A percentile compares a stretch with the other conserved stretches of the same genome.
phyloP scores from a whole-genome alignment of 495 filamentous ascomycete species.

The Hypomontagnella monticulosa region DNA sequence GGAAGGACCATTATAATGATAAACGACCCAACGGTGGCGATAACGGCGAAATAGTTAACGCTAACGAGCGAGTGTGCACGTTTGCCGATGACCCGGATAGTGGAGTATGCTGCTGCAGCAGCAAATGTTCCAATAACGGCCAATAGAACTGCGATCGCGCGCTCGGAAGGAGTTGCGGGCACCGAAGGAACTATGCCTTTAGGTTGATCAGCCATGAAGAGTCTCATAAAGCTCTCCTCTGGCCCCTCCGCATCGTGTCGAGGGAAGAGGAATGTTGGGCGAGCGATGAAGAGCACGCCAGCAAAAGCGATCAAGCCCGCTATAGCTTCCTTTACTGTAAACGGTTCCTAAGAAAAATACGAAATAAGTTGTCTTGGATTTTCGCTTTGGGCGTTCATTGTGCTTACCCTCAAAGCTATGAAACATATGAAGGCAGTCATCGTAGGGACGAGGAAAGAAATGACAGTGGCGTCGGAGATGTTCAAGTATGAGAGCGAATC shows the following conservation, averaged over 20 bases:
- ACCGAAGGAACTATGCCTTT: conserved; percentile 37
- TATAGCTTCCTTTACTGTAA: conserved; percentile 72
- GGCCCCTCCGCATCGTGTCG: conserved; percentile 4
- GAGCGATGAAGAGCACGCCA: conserved; percentile 81
- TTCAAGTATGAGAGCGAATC: conserved; percentile 82
- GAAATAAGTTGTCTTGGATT: neutral
- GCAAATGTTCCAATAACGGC: conserved; percentile 78
- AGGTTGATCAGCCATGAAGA: conserved; percentile 43
- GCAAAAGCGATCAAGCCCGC: conserved; percentile 74
- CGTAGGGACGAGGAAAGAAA: conserved; percentile 82
- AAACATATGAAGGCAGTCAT: conserved; percentile 78
- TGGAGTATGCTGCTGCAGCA: conserved; percentile 74
- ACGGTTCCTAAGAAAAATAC: conserved; percentile 61
- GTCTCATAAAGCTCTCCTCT: conserved; percentile 3
- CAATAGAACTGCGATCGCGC: conserved; percentile 71
- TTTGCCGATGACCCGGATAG: conserved; percentile 79
- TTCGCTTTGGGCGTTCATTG: conserved; percentile 17
- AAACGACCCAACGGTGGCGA: conserved; percentile 66
- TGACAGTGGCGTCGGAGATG: conserved; percentile 81
- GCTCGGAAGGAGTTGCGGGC: conserved; percentile 67
- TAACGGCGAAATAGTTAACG: conserved; percentile 79
- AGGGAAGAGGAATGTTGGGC: conserved; percentile 66
- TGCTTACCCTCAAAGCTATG: conserved; percentile 55
- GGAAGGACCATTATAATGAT: conserved; percentile 48
- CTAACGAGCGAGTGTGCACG: conserved; percentile 80